Conservation (phyloP, 1,284 basidiomycete species). For the Wolfiporia cocos region DNA sequence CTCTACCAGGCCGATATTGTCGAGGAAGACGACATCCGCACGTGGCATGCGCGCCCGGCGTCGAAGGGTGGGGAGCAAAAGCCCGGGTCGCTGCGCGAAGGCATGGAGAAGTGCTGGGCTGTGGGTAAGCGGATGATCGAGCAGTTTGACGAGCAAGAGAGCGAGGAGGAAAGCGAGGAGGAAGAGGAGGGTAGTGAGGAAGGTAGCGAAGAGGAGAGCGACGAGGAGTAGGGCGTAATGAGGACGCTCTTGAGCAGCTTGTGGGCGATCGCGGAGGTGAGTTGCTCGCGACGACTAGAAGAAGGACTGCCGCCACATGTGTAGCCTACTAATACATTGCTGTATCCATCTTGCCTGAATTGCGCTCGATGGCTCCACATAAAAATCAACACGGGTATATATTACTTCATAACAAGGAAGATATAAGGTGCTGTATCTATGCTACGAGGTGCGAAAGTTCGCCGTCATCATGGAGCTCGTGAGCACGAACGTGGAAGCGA, state of each 20-base stretch:
- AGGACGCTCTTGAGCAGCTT: slow-evolving; percentile 19
- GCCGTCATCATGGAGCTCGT: neutral
- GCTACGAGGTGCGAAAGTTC: neutral
- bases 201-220: slow-evolving; percentile 17
- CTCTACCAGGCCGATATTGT: slow-evolving; percentile 75
- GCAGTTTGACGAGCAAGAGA: slow-evolving; percentile 73
- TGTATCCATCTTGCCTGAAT: too few relatives aligned
- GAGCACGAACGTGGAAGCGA: too few relatives aligned
- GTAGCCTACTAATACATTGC: too few relatives aligned
- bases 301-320: too few relatives aligned
- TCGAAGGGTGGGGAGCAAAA: slow-evolving; percentile 44
- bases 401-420: neutral
- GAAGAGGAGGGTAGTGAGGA: slow-evolving; percentile 23
- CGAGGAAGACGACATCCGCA: slow-evolving; percentile 73
- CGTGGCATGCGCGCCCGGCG: slow-evolving; percentile 52
- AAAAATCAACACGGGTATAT: neutral
- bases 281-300: too few relatives aligned
- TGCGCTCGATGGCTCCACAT: too few relatives aligned
- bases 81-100: slow-evolving; percentile 37
- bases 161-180: slow-evolving; percentile 38
- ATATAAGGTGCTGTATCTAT: slow-evolving; percentile 5
- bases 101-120: slow-evolving; percentile 61
- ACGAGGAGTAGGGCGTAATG: slow-evolving; percentile 23
- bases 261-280: too few relatives aligned
- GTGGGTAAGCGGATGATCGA: slow-evolving; percentile 71